Percentiles rank a stretch among this genome's conserved stretches.
Evolutionary conservation across 2,329 filamentous ascomycete genomes (phyloP).

Genomic region (Botryotinia calthae): DNA sequence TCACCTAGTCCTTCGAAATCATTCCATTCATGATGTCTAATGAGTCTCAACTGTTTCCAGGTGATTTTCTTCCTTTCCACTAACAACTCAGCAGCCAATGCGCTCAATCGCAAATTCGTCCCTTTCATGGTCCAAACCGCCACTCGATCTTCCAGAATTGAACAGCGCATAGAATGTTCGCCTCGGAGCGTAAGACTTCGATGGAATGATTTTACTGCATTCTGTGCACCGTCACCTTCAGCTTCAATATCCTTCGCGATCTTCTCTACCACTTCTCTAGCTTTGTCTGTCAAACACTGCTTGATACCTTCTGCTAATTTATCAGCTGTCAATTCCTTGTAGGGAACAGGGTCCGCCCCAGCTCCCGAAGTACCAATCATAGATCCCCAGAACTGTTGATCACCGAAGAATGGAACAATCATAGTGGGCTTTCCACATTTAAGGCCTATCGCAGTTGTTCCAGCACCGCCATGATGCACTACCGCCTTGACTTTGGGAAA

Average conservation of each 20-base stretch:
- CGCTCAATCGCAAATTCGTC: conserved; percentile 58
- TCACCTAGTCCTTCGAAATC: conserved; percentile 75
- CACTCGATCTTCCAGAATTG: conserved; percentile 59
- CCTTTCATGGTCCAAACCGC: conserved; percentile 66
- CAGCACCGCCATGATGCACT: conserved; percentile 75
- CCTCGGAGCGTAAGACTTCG: conserved; percentile 53
- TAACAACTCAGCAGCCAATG: conserved; percentile 63
- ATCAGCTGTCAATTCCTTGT: conserved; percentile 63
- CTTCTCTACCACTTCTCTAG: conserved; percentile 53
- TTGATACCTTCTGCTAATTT: conserved; percentile 68
- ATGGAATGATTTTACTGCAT: conserved; percentile 67
- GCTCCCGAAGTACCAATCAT: conserved; percentile 64
- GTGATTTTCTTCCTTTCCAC: conserved; percentile 59
- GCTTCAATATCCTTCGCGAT: conserved; percentile 60
- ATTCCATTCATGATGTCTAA: conserved; percentile 71
- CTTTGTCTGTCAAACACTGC: conserved; percentile 62
- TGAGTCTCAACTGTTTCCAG: conserved; percentile 61
- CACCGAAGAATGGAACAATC: conserved; percentile 77
- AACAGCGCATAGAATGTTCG: conserved; percentile 60
- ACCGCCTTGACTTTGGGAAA: conserved; percentile 65
- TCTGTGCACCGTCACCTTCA: conserved; percentile 66
- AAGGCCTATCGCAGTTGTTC: conserved; percentile 71
- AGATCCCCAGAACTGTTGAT: conserved; percentile 74
- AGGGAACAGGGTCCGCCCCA: conserved; percentile 65
- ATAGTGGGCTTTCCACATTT: conserved; percentile 71